phyloP scores from a whole-genome alignment of 2,329 filamentous ascomycete genomes.

The Neonectria neomacrospora region DNA sequence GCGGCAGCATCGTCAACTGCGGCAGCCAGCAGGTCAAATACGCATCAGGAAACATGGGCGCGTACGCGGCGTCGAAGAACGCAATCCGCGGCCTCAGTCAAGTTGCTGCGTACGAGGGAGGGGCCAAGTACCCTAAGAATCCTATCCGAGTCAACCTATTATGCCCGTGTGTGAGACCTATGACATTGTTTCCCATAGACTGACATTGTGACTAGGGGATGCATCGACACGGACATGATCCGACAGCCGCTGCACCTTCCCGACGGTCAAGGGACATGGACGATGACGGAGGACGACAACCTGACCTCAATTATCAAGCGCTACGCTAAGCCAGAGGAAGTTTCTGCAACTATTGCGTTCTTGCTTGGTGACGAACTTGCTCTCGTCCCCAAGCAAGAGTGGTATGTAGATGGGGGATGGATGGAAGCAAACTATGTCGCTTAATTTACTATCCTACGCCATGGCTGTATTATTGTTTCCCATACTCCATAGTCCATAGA shows the following conservation, averaged over 20 bases:
- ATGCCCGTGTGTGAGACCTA: slow-evolving; percentile 31
- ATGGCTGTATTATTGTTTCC: too few species aligned
- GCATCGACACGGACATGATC: slow-evolving; percentile 47
- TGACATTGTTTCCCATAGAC: neutral
- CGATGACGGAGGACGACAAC: slow-evolving; percentile 41
- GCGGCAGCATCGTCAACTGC: slow-evolving; percentile 61
- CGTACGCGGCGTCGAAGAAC: slow-evolving; percentile 50
- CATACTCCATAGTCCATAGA: too few species aligned
- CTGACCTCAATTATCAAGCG: slow-evolving; percentile 44
- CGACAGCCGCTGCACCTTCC: slow-evolving; percentile 42
- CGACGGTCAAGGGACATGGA: slow-evolving; percentile 39
- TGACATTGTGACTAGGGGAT: slow-evolving; percentile 32
- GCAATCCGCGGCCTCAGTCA: slow-evolving; percentile 44
- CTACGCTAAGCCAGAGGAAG: slow-evolving; percentile 43
- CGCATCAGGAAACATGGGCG: slow-evolving; percentile 49
- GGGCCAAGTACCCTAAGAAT: slow-evolving; percentile 41
- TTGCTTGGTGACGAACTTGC: slow-evolving; percentile 48
- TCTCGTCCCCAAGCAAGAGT: slow-evolving; percentile 46
- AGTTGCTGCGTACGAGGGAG: slow-evolving; percentile 44
- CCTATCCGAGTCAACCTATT: slow-evolving; percentile 40
- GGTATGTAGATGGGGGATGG: slow-evolving; percentile 47
- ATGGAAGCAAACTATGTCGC: slow-evolving; percentile 41
- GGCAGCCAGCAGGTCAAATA: slow-evolving; percentile 56
- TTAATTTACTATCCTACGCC: neutral
- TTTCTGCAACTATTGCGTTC: slow-evolving; percentile 46